Evolutionary conservation across 805 yeast species (phyloP).

Genomic region (Ogataea philodendri): DNA sequence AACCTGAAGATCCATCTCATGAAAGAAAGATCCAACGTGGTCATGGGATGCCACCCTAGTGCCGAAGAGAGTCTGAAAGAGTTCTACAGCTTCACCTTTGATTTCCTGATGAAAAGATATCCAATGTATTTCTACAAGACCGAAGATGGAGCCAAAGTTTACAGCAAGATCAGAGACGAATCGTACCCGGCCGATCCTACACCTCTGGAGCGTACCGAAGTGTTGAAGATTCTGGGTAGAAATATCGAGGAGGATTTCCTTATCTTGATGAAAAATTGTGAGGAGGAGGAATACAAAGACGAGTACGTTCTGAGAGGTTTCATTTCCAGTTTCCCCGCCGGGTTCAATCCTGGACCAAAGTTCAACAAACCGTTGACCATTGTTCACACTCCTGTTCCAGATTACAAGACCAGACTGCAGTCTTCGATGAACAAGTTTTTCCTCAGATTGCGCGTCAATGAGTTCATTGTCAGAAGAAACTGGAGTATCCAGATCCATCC

Average conservation of each 20-base stretch:
- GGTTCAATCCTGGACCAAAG: conserved; percentile 61
- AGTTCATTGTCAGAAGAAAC: conserved; percentile 61
- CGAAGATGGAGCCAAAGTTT: conserved; percentile 24
- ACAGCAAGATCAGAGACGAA: conserved; percentile 43
- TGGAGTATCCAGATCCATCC: conserved; percentile 70
- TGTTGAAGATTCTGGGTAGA: conserved; percentile 19
- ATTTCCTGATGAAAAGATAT: conserved; percentile 45
- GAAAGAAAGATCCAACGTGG: conserved; percentile 33
- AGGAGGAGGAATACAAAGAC: conserved; percentile 35
- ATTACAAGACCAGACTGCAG: conserved; percentile 53
- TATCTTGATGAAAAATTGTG: conserved; percentile 41
- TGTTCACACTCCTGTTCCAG: conserved; percentile 74
- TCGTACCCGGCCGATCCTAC: conserved; percentile 34
- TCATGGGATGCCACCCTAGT: conserved; percentile 34
- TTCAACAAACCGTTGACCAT: conserved; percentile 53
- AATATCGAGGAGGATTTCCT: conserved; percentile 64
- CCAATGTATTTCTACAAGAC: conserved; percentile 47
- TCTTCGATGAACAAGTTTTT: conserved; percentile 68
- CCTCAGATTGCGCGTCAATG: conserved; percentile 48
- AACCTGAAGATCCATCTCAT: conserved; percentile 38
- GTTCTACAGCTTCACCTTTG: conserved; percentile 39
- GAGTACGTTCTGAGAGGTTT: conserved; percentile 62
- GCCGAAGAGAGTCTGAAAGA: conserved; percentile 44
- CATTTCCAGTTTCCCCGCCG: conserved; percentile 64
- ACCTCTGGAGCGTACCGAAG: conserved; percentile 10